Evolutionary conservation across 768 basidiomycete species (phyloP).

Genomic region (Hydnomerulius pinastri): DNA sequence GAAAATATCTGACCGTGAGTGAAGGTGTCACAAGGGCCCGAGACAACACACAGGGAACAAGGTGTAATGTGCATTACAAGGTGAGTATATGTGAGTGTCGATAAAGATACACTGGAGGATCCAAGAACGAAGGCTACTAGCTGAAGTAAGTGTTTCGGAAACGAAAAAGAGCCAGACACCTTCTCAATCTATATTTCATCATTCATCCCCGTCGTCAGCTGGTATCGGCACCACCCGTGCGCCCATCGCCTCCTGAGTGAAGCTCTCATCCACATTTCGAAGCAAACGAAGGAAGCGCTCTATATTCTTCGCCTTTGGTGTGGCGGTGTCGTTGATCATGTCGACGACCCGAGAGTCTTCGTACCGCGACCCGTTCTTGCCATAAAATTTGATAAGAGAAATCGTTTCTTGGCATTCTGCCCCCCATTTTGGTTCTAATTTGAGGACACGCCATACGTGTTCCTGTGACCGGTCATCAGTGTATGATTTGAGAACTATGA

Average conservation of each 20-base stretch:
- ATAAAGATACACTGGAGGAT: too few species aligned
- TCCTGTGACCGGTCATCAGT: constrained; percentile 18
- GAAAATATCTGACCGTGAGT: too few species aligned
- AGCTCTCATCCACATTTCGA: constrained; percentile 47
- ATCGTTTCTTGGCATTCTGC: constrained; percentile 53
- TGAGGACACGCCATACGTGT: constrained; percentile 57
- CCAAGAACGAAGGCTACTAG: too few species aligned
- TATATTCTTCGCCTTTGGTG: constrained; percentile 47
- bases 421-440: constrained; percentile 43
- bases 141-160: too few species aligned
- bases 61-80: too few species aligned
- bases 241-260: constrained; percentile 23
- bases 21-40: too few species aligned
- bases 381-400: constrained; percentile 54
- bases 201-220: not conserved
- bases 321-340: constrained; percentile 49
- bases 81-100: too few species aligned
- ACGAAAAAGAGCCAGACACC: too few species aligned
- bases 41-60: too few species aligned
- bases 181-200: too few species aligned
- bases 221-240: not conserved
- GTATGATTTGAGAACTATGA: not conserved
- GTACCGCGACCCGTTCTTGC: constrained; percentile 49
- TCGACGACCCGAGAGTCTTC: constrained; percentile 51
- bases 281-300: constrained; percentile 51